Evolutionary conservation across 805 yeast species (phyloP), one percentile per base, ranked within the genome.

Genomic region (Sugiyamaella marilandica): DNA sequence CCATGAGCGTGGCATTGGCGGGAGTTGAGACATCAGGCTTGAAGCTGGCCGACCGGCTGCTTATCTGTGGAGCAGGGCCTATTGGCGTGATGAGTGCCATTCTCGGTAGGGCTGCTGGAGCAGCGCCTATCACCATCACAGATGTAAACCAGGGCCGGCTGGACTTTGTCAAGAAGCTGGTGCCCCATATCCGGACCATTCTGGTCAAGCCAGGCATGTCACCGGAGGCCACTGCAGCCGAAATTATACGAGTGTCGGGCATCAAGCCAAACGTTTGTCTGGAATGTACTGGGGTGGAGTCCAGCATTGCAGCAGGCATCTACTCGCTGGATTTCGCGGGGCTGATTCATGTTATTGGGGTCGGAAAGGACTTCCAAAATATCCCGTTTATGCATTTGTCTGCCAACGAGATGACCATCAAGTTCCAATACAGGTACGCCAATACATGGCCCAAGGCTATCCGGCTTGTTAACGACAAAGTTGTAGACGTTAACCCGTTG

Each of bases 61-160:
- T 76, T 45, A 68, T 80, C 49, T 71, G 76, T 41, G 84, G 84
- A 49, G 82, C 82, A 14, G 83, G 84, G 19, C 83, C 84, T n/a
- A 80, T 80, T 58, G 84, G 84, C 13, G 65, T 79, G 32, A 72
- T 76, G 39, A 65, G 79, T 24, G 71, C 80, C 47, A 56, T 74
- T 2, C 62, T 78, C 45, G 81, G 81, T 10, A 69, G 73, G 33
- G 82, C 81, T 11, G 70, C 76, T 1, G 84, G 84, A 21, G 80
- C 81, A 4, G 69, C 75, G 32, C 83, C 83, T 31, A 56, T 80
- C 14, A 74, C 72, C 16, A 76, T 79, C 57, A 75, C 81, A 4
- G 83, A 79, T 62, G 63, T 79, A 41, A 68, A 73, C 49, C 66
- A 65, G 19, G 68, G 69, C 45, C 71, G 83, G 52, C 67, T 80